Evolutionary conservation across 805 yeast species (phyloP).

Genomic region (Metschnikowia similis): DNA sequence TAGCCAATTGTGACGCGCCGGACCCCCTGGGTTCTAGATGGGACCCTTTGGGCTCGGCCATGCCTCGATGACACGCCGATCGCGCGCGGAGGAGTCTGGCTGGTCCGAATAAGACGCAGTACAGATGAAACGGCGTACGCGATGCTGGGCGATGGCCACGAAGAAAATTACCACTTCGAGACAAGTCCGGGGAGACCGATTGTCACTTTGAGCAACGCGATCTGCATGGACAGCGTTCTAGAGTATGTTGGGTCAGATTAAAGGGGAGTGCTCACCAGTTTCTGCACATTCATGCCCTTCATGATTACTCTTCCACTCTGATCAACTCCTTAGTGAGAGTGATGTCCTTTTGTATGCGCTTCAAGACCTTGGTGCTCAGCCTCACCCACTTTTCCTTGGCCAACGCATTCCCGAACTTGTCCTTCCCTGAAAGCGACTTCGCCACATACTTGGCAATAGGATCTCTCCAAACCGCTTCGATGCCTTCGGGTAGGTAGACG

Average conservation of each 20-base stretch:
- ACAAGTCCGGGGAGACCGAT: too few species aligned
- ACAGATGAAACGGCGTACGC: not conserved
- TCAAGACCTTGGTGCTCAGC: slow-evolving; percentile 18
- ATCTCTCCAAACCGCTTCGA: slow-evolving; percentile 50
- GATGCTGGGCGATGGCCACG: not conserved
- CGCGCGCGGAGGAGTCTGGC: not conserved
- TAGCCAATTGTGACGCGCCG: not conserved
- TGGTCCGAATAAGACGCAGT: not conserved
- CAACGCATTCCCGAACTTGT: slow-evolving; percentile 19
- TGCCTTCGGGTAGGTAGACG: slow-evolving; percentile 52
- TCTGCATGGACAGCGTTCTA: too few species aligned
- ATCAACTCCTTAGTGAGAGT: not conserved
- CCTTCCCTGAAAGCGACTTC: slow-evolving; percentile 31
- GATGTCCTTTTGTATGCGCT: slow-evolving; percentile 15
- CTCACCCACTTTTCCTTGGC: slow-evolving; percentile 20
- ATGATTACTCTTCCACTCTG: not conserved
- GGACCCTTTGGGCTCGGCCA: not conserved
- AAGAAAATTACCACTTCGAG: not conserved
- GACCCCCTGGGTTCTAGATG: not conserved
- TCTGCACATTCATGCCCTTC: not conserved
- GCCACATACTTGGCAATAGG: slow-evolving; percentile 43
- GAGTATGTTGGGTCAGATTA: too few species aligned
- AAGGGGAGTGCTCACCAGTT: too few species aligned
- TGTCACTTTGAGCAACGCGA: too few species aligned
- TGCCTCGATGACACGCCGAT: not conserved